Percentiles rank a stretch among this genome's conserved stretches.
Evolutionary conservation across 495 filamentous ascomycete genomes (phyloP).

Genomic region (Rhypophila decipiens): DNA sequence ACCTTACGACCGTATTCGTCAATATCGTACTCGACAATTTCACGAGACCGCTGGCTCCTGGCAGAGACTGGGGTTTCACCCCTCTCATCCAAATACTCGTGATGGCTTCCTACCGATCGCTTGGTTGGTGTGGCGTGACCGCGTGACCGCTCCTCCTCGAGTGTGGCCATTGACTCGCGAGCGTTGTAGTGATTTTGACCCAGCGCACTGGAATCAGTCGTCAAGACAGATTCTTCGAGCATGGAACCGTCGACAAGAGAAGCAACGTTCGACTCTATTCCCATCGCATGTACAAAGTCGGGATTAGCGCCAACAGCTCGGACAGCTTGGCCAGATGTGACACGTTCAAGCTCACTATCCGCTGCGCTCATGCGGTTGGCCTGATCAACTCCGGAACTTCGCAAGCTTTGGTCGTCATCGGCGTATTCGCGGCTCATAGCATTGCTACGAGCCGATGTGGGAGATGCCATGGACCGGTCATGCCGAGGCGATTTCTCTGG

Average conservation of each 20-base stretch:
- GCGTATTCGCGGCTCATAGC: slow-evolving; percentile 33
- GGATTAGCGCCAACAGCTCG: slow-evolving; percentile 64
- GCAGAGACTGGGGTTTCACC: slow-evolving; percentile 19
- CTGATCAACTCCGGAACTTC: slow-evolving; percentile 46
- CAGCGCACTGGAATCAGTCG: slow-evolving; percentile 36
- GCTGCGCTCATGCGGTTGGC: slow-evolving; percentile 58
- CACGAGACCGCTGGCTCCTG: slow-evolving; percentile 25
- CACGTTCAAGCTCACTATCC: slow-evolving; percentile 59
- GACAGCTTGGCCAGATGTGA: slow-evolving; percentile 62
- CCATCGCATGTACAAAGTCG: slow-evolving; percentile 63
- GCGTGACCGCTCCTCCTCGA: slow-evolving; percentile 21
- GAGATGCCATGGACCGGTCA: slow-evolving; percentile 29
- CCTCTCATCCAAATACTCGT: slow-evolving; percentile 21
- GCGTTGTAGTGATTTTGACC: slow-evolving; percentile 25
- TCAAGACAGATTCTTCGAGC: slow-evolving; percentile 70
- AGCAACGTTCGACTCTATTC: slow-evolving; percentile 80
- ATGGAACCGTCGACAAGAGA: slow-evolving; percentile 81
- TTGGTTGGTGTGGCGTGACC: slow-evolving; percentile 29
- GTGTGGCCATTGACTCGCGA: slow-evolving; percentile 31
- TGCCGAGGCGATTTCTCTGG: slow-evolving; percentile 27
- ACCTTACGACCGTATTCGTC: slow-evolving; percentile 51
- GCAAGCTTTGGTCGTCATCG: slow-evolving; percentile 32
- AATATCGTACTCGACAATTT: slow-evolving; percentile 41
- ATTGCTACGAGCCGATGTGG: slow-evolving; percentile 33
- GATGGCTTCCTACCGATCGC: slow-evolving; percentile 26